phyloP scores from a whole-genome alignment of 2,329 filamentous ascomycete species.

The Arthrocladium fulminans region DNA sequence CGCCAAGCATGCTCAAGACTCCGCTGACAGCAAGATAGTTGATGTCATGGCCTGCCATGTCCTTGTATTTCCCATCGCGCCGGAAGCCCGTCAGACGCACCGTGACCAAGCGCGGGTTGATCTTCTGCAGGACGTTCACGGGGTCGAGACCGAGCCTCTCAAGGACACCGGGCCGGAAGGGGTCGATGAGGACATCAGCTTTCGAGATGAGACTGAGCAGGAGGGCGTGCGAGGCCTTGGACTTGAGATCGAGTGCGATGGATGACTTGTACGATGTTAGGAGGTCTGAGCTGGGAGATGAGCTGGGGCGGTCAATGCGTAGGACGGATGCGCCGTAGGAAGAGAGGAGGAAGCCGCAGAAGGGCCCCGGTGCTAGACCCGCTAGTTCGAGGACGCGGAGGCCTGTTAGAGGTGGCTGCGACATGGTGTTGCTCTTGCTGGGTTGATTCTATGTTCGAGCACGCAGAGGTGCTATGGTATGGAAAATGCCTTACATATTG shows the following conservation, averaged over 20 bases:
- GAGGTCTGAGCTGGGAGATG: conserved; percentile 45
- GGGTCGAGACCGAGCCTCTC: conserved; percentile 76
- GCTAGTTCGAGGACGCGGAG: conserved; percentile 59
- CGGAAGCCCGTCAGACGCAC: conserved; percentile 85
- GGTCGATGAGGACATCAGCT: conserved; percentile 80
- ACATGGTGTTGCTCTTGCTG: not conserved
- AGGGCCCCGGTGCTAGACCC: conserved; percentile 65
- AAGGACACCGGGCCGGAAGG: conserved; percentile 82
- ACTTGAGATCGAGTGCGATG: conserved; percentile 69
- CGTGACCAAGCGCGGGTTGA: conserved; percentile 70
- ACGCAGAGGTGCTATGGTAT: not conserved
- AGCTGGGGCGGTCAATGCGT: conserved; percentile 62
- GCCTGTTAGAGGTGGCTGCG: conserved; percentile 42
- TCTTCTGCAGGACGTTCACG: conserved; percentile 46
- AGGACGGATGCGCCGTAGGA: conserved; percentile 84
- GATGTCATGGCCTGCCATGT: conserved; percentile 92
- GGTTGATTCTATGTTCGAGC: not conserved
- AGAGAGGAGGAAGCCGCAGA: conserved; percentile 77
- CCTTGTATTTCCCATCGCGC: conserved; percentile 71
- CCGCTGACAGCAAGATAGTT: conserved; percentile 91
- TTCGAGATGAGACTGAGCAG: conserved; percentile 54
- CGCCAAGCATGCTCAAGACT: conserved; percentile 65
- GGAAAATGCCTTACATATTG: not conserved
- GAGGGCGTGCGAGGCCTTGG: conserved; percentile 50
- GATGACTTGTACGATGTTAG: conserved; percentile 72